Base-by-base conservation (phyloP, 371 early-diverging fungal species). In the Apophysomyces ossiformis region DNA sequence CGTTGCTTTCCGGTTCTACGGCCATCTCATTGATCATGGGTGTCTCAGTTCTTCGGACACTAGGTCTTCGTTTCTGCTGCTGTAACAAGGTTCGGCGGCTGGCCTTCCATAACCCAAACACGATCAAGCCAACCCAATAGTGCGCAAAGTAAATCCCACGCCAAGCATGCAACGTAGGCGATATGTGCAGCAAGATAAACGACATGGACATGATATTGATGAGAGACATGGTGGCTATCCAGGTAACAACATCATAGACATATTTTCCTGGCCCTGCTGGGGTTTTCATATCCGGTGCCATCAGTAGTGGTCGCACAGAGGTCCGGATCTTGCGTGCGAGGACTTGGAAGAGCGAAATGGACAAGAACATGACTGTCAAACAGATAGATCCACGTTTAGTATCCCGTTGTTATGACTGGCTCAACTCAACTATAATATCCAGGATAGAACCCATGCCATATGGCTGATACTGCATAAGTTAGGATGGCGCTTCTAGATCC, bases 401-500 rank as follows among this genome's bases (percentile, higher is more conserved):
- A 65, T 45, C 56, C 35, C 21, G 37, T 13, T 11, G 32, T 9
- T n/a, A 36, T 50, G n/a, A 50, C 61, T 80, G 74, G 64, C 77
- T 60, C 64, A 77, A 18, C 69, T 78, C 57, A 74, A 70, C 90
- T 70, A 64, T 94, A 92, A 69, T 94, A 93, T 6, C 94, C 95
- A 8, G 94, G 92, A 69, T 93, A 90, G 80, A 98, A 96, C 36
- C 97, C 97, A 69, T 98, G 98, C 98, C 98, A 98, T 64, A 94
- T 78, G 15, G 96, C 93, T 37, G 94, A 93, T 1, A 89, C 79
- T 36, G 81, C 76, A 72, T 94, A 95, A 5, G 96, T 96, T 1
- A 89, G 83, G 8, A 92, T 79, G 2, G 81, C 64, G 0, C 78
- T 74, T 13, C 77, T 76, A 7, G 89, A 80, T 39, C 87, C 89